Conservation (phyloP, 306 rosid species). For the Rosa chinensis region DNA sequence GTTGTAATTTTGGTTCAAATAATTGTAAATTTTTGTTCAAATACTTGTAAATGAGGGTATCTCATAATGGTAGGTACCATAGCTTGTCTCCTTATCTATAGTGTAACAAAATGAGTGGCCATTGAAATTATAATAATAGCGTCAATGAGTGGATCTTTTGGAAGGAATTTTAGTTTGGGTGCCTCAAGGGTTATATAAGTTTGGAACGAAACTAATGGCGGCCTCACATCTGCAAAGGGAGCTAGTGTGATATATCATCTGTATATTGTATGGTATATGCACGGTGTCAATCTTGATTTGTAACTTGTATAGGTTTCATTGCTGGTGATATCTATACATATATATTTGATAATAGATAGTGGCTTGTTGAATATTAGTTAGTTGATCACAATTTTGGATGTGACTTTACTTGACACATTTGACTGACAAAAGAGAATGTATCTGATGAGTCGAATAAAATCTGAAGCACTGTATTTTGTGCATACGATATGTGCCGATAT, state of each 20-base stretch:
- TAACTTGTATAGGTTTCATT: slow-evolving; percentile 2
- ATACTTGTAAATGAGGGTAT: too few species aligned
- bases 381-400: slow-evolving; percentile 4
- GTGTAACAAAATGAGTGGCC: slow-evolving; percentile 5
- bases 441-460: slow-evolving; percentile 2
- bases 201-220: slow-evolving; percentile 24
- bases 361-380: not conserved
- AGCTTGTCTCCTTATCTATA: slow-evolving; percentile 12
- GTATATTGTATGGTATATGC: slow-evolving; percentile 2
- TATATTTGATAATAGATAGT: slow-evolving; percentile 8
- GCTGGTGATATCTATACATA: slow-evolving; percentile 5
- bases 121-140: slow-evolving; percentile 9
- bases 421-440: slow-evolving; percentile 7
- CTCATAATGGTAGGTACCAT: too few species aligned
- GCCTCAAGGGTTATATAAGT: slow-evolving; percentile 19
- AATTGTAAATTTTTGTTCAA: too few species aligned
- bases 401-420: not conserved
- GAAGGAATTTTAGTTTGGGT: slow-evolving; percentile 10
- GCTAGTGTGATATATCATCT: slow-evolving; percentile 13
- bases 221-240: slow-evolving; percentile 22
- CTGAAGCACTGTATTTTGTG: slow-evolving; percentile 2
- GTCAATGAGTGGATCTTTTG: slow-evolving; percentile 18
- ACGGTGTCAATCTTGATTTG: slow-evolving; percentile 7
- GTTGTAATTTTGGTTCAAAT: too few species aligned
- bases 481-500: not conserved